Evolutionary conservation across 2,329 filamentous ascomycete genomes (phyloP).

Genomic region (Dactylellina sp.): DNA sequence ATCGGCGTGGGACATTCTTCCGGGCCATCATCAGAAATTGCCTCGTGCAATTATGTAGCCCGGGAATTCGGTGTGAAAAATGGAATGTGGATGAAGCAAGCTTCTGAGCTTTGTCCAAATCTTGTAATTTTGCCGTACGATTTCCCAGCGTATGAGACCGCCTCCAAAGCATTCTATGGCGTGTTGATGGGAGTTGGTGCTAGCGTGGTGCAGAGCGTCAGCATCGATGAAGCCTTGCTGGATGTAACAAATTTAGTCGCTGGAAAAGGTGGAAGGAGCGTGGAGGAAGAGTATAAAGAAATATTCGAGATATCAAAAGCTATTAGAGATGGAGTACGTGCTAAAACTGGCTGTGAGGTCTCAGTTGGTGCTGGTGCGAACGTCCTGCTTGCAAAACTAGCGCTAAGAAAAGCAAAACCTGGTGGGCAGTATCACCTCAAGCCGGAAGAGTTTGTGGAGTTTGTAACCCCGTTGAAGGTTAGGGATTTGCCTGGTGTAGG

Average conservation of each 20-base stretch:
- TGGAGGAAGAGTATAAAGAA: conserved; percentile 19
- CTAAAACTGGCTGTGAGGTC: conserved; percentile 80
- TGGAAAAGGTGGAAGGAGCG: conserved; percentile 68
- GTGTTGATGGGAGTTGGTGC: conserved; percentile 83
- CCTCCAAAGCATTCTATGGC: conserved; percentile 87
- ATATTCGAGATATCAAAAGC: conserved; percentile 77
- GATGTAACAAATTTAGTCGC: conserved; percentile 81
- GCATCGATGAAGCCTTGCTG: conserved; percentile 92
- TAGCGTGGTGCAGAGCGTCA: conserved; percentile 86
- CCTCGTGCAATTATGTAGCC: conserved; percentile 95
- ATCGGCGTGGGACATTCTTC: conserved; percentile 88
- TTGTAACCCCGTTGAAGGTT: conserved; percentile 81
- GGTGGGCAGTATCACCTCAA: conserved; percentile 91
- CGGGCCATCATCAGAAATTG: conserved; percentile 85
- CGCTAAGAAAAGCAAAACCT: conserved; percentile 90
- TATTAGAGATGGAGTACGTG: conserved; percentile 77
- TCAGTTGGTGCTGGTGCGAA: conserved; percentile 94
- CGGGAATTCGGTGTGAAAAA: conserved; percentile 89
- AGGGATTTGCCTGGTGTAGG: conserved; percentile 92
- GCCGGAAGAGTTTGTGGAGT: conserved; percentile 79
- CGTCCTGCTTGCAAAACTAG: conserved; percentile 89
- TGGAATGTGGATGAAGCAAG: conserved; percentile 99
- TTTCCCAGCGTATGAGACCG: conserved; percentile 92
- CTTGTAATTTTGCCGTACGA: conserved; percentile 94
- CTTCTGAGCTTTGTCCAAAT: conserved; percentile 82